phyloP scores from a whole-genome alignment of 176 grass and related monocot species.

The Carex myosuroides region DNA sequence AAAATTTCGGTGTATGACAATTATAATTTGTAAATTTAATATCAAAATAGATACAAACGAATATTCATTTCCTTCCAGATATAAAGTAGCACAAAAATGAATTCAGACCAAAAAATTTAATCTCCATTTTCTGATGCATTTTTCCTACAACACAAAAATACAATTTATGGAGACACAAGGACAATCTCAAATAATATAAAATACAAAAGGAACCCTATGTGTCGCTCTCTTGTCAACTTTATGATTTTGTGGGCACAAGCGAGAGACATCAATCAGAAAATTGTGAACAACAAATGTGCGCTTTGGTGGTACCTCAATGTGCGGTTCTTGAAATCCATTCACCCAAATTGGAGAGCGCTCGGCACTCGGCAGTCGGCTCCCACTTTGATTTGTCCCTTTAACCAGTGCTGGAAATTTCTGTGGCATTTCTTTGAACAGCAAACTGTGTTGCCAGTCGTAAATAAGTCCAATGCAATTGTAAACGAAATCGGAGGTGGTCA shows the following conservation, averaged over 20 bases:
- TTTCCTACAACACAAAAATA: neutral
- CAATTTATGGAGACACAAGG: neutral
- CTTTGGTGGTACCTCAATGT: neutral
- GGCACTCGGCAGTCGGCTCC: neutral
- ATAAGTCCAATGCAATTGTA: too few species aligned
- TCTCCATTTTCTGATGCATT: neutral
- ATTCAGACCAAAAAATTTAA: neutral
- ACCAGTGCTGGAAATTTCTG: neutral
- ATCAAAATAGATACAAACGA: neutral
- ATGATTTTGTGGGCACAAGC: constrained; percentile 13
- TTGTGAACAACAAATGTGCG: constrained; percentile 3
- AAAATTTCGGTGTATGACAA: neutral
- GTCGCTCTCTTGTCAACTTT: neutral
- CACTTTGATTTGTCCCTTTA: constrained; percentile 10
- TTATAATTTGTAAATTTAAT: neutral
- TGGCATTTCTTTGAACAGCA: neutral
- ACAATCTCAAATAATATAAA: neutral
- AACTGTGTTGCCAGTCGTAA: neutral
- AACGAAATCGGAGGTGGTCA: too few species aligned
- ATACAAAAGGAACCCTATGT: neutral
- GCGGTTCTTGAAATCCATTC: neutral
- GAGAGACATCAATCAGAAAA: constrained; percentile 1
- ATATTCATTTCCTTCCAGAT: neutral
- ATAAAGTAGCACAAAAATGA: neutral
- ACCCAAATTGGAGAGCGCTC: neutral